Conservation (phyloP, 371 early-diverging fungal genomes). For the Funneliformis caledonium region DNA sequence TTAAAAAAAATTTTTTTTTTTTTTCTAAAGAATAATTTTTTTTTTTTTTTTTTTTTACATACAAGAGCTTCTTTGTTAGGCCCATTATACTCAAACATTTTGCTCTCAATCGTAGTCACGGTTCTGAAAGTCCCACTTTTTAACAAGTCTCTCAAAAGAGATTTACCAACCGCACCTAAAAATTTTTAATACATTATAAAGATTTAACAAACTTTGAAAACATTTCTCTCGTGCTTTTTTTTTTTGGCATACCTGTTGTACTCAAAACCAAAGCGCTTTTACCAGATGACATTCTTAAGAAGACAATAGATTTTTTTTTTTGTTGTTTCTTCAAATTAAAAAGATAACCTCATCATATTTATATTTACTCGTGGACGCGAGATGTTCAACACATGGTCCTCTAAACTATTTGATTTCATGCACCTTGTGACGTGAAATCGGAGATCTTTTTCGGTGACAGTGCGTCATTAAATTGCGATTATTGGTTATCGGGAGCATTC, state of each 20-base stretch:
- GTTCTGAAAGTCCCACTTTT: constrained; percentile 60
- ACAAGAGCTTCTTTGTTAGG: constrained; percentile 62
- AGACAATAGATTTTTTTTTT: neutral
- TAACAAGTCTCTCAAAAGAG: constrained; percentile 65
- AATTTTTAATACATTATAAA: neutral
- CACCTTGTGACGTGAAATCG: too few relatives aligned
- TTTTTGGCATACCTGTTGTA: constrained; percentile 8
- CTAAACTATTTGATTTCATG: too few relatives aligned
- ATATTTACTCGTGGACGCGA: too few relatives aligned
- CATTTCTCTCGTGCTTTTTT: neutral
- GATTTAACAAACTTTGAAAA: neutral
- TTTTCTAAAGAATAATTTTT: too few relatives aligned
- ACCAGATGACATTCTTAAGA: neutral
- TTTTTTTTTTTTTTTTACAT: neutral
- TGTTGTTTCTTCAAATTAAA: neutral
- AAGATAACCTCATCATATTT: too few relatives aligned
- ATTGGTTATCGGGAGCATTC: too few relatives aligned
- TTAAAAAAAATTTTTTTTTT: neutral
- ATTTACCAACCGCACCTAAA: constrained; percentile 73
- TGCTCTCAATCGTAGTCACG: constrained; percentile 69
- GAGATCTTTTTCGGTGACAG: too few relatives aligned
- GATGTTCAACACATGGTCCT: too few relatives aligned
- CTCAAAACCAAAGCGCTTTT: constrained; percentile 16
- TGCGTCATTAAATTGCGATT: too few relatives aligned
- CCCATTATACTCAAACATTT: constrained; percentile 59